A percentile compares a stretch with the other conserved stretches of the same genome.
phyloP scores from a whole-genome alignment of 2,329 filamentous ascomycete species.

The Fonsecaea pugnacius region DNA sequence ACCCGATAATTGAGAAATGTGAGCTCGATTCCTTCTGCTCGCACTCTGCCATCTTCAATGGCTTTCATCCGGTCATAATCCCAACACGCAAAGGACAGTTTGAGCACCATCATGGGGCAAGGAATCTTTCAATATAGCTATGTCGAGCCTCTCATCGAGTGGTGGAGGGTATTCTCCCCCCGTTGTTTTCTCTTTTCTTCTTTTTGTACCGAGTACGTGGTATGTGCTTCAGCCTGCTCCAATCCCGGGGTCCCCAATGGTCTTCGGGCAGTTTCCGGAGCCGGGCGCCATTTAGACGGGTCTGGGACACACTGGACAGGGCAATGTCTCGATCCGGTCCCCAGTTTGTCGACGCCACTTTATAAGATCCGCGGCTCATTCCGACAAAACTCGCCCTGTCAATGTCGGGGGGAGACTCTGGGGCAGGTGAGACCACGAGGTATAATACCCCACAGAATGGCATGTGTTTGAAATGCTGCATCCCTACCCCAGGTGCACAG shows the following conservation, averaged over 20 bases:
- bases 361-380: conserved; percentile 1
- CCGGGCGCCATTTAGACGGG: background rate
- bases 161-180: background rate
- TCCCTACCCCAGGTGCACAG: background rate
- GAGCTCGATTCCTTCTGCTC: conserved; percentile 40
- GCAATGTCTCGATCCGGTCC: background rate
- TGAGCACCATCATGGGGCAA: conserved; percentile 20
- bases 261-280: background rate
- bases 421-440: conserved; percentile 5
- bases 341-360: background rate
- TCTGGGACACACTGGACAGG: background rate
- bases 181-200: background rate
- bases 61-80: conserved; percentile 41
- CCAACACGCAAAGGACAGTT: conserved; percentile 38
- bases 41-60: conserved; percentile 39
- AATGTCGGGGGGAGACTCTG: conserved; percentile 7
- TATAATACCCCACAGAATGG: conserved; percentile 18
- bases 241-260: background rate
- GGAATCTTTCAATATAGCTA: background rate
- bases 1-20: conserved; percentile 39
- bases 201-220: background rate
- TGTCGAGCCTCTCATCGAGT: background rate
- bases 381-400: background rate
- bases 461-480: conserved; percentile 1
- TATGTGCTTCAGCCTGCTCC: background rate